A percentile compares a stretch with the other conserved stretches of the same genome.
Conservation (phyloP, 768 basidiomycete genomes). For the Mycena kentingensis region DNA sequence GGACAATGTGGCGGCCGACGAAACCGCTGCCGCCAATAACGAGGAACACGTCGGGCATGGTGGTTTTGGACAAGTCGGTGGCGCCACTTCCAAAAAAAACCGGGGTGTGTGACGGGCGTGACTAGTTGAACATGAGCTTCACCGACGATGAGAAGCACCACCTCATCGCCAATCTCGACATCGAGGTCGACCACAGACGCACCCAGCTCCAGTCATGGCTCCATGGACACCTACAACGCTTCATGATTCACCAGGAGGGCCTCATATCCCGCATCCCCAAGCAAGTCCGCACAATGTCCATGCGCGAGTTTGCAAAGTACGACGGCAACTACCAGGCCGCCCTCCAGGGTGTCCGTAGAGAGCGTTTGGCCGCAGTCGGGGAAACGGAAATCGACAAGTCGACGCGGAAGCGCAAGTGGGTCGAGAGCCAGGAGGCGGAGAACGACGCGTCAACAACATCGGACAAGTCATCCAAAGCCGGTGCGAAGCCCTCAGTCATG, state of each 20-base stretch:
- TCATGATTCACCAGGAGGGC: constrained; percentile 73
- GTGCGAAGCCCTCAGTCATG: constrained; percentile 38
- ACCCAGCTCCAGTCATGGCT: constrained; percentile 78
- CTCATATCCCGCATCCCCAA: constrained; percentile 75
- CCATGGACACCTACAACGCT: constrained; percentile 70
- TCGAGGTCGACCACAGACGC: constrained; percentile 79
- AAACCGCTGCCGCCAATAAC: constrained; percentile 96
- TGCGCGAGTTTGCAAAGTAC: constrained; percentile 81
- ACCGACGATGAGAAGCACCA: constrained; percentile 74
- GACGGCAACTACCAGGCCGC: constrained; percentile 74
- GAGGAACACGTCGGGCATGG: constrained; percentile 64
- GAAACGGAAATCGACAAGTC: constrained; percentile 65
- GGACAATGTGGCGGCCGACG: constrained; percentile 88
- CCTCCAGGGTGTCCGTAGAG: constrained; percentile 66
- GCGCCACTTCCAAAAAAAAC: too few species aligned
- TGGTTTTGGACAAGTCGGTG: too few species aligned
- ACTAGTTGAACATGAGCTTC: constrained; percentile 38
- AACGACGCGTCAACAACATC: constrained; percentile 43
- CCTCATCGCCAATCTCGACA: constrained; percentile 73
- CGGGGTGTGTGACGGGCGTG: too few species aligned
- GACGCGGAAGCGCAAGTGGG: constrained; percentile 78
- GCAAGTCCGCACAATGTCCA: constrained; percentile 67
- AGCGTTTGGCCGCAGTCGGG: constrained; percentile 53
- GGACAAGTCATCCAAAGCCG: constrained; percentile 59
- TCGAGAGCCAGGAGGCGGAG: constrained; percentile 60